Evolutionary conservation across 1,284 basidiomycete genomes (phyloP).

Genomic region (Ganoderma sinense): DNA sequence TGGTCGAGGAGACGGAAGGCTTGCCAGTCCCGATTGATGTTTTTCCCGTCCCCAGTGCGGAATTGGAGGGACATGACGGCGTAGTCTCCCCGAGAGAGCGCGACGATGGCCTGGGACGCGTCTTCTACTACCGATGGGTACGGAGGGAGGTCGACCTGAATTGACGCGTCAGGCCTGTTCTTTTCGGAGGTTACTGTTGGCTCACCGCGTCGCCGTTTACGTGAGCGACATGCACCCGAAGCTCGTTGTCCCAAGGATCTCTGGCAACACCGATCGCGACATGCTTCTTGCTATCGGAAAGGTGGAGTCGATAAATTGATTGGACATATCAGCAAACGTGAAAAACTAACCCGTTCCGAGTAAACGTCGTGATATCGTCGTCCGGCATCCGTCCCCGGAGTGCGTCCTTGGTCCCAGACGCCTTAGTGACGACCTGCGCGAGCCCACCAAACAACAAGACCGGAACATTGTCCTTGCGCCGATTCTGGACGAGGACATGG

Average conservation of each 20-base stretch:
- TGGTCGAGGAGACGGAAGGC: constrained; percentile 3
- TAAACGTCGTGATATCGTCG: not conserved
- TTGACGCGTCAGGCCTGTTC: not conserved
- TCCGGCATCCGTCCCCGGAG: not conserved
- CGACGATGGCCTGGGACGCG: not conserved
- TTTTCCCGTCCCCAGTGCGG: constrained; percentile 10
- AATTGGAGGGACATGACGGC: constrained; percentile 7
- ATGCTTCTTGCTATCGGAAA: not conserved
- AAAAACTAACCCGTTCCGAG: not conserved
- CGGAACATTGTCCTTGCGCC: constrained; percentile 16
- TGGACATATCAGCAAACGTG: not conserved
- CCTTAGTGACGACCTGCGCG: constrained; percentile 10
- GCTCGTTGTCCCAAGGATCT: not conserved
- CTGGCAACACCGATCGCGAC: not conserved
- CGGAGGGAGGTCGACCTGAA: not conserved
- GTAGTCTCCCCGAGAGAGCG: constrained; percentile 1
- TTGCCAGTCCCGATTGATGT: not conserved
- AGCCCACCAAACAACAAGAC: constrained; percentile 15
- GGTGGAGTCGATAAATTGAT: not conserved
- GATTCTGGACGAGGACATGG: constrained; percentile 23
- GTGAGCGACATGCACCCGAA: not conserved
- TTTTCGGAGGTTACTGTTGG: not conserved
- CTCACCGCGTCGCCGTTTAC: not conserved
- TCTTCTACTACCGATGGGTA: not conserved
- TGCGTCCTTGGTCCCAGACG: not conserved